Conservation (phyloP, 2,329 filamentous ascomycete genomes). For the Penicillium corylophilum region DNA sequence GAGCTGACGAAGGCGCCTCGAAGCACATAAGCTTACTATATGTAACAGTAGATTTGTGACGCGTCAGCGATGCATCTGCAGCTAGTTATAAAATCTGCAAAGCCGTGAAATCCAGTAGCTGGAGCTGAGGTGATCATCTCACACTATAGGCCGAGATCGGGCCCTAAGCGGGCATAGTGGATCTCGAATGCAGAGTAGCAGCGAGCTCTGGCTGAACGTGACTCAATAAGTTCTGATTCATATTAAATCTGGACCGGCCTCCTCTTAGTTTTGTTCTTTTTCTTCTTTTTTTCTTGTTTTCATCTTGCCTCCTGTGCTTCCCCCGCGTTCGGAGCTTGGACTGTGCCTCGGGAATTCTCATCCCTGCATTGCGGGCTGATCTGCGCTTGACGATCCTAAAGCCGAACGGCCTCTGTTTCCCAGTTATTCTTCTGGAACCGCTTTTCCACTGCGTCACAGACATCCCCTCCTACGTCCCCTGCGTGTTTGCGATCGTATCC, state of each 20-base stretch:
- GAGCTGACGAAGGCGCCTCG: neutral
- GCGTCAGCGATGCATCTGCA: neutral
- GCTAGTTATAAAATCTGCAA: neutral
- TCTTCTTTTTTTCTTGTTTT: neutral
- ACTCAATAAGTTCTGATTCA: conserved; percentile 7
- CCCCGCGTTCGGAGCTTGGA: neutral
- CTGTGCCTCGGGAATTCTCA: conserved; percentile 1
- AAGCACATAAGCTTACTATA: neutral
- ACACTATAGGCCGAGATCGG: conserved; percentile 20
- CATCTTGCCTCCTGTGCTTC: neutral
- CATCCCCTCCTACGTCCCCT: neutral
- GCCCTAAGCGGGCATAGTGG: conserved; percentile 7
- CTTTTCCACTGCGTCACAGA: neutral
- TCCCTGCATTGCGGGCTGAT: conserved; percentile 14
- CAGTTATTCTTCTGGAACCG: neutral
- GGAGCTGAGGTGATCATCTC: conserved; percentile 1
- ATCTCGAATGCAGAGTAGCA: conserved; percentile 9
- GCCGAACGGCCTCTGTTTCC: neutral
- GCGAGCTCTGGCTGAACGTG: conserved; percentile 4
- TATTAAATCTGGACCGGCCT: neutral
- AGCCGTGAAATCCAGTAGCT: neutral
- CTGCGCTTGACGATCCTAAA: conserved; percentile 6
- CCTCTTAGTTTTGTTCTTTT: neutral
- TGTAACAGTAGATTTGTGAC: neutral
- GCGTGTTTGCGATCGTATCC: conserved; percentile 1